Evolutionary conservation across 2,329 filamentous ascomycete species (phyloP).

Genomic region (Acephala macrosclerotiorum): DNA sequence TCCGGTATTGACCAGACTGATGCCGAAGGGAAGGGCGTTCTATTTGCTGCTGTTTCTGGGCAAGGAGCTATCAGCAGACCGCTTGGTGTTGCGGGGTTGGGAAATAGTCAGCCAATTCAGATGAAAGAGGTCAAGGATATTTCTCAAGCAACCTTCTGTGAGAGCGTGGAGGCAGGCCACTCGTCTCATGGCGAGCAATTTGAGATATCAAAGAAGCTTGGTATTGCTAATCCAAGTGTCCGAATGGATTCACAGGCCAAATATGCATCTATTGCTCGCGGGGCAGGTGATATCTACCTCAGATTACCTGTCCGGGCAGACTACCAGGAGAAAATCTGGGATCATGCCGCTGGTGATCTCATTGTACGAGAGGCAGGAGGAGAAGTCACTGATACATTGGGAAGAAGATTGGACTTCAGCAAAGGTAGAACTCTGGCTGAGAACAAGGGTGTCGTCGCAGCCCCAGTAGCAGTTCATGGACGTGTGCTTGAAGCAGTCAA

Average conservation of each 20-base stretch:
- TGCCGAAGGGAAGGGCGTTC: constrained; percentile 78
- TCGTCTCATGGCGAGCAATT: constrained; percentile 89
- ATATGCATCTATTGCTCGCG: constrained; percentile 93
- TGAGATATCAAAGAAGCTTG: constrained; percentile 81
- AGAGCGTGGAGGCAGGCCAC: constrained; percentile 93
- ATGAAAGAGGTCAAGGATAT: constrained; percentile 84
- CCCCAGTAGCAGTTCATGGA: constrained; percentile 77
- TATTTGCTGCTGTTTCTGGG: constrained; percentile 85
- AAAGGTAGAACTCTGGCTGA: constrained; percentile 83
- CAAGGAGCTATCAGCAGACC: constrained; percentile 83
- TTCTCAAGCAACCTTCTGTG: constrained; percentile 87
- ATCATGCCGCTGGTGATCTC: constrained; percentile 93
- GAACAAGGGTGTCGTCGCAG: constrained; percentile 95
- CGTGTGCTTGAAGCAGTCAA: constrained; percentile 84
- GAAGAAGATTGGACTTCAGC: constrained; percentile 85
- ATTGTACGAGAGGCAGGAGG: constrained; percentile 95
- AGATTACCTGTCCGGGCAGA: constrained; percentile 83
- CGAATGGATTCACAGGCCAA: constrained; percentile 98
- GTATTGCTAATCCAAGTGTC: constrained; percentile 88
- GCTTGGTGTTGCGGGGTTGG: constrained; percentile 64
- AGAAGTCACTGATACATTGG: constrained; percentile 86
- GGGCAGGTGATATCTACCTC: constrained; percentile 93
- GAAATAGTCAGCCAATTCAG: constrained; percentile 67
- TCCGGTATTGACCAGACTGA: constrained; percentile 79
- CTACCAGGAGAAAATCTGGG: constrained; percentile 99